Conservation (phyloP, 257 asterid genomes). For the Haberlea rhodopensis region DNA sequence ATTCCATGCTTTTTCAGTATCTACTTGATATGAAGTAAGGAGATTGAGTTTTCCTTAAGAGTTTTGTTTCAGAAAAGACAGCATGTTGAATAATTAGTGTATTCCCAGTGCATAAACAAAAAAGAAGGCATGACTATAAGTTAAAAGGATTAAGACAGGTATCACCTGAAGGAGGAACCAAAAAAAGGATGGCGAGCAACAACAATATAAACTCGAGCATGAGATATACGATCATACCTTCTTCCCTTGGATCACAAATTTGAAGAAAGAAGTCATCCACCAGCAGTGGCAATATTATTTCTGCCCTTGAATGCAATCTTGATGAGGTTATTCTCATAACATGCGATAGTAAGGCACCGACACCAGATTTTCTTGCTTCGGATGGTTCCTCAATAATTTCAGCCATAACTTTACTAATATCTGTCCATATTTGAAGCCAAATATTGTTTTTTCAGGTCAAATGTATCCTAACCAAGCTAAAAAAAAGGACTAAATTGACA, state of each 20-base stretch:
- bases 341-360: slow-evolving; percentile 62
- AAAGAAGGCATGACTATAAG: not conserved
- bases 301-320: slow-evolving; percentile 72
- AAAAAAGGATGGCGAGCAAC: not conserved
- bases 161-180: slow-evolving; percentile 12
- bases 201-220: not conserved
- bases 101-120: not conserved
- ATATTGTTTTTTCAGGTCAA: slow-evolving; percentile 2
- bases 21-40: not conserved
- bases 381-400: slow-evolving; percentile 74
- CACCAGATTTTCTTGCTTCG: slow-evolving; percentile 57
- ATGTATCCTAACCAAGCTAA: slow-evolving; percentile 7
- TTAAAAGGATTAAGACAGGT: not conserved
- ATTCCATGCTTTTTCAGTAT: slow-evolving; percentile 4
- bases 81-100: slow-evolving; percentile 1
- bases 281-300: slow-evolving; percentile 46
- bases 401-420: slow-evolving; percentile 52
- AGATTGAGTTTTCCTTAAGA: slow-evolving; percentile 15
- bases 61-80: not conserved
- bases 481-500: slow-evolving; percentile 14
- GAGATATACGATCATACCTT: slow-evolving; percentile 42
- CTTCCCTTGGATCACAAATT: slow-evolving; percentile 47
- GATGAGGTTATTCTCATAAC: slow-evolving; percentile 64
- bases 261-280: slow-evolving; percentile 46
- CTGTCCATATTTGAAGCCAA: slow-evolving; percentile 42